Percentiles rank a stretch among this genome's conserved stretches.
These are phyloP conservation scores for Kingdonia uniflora DNA, from an alignment of 164 flowering plant species.

Conservation along the genomic window DNA sequence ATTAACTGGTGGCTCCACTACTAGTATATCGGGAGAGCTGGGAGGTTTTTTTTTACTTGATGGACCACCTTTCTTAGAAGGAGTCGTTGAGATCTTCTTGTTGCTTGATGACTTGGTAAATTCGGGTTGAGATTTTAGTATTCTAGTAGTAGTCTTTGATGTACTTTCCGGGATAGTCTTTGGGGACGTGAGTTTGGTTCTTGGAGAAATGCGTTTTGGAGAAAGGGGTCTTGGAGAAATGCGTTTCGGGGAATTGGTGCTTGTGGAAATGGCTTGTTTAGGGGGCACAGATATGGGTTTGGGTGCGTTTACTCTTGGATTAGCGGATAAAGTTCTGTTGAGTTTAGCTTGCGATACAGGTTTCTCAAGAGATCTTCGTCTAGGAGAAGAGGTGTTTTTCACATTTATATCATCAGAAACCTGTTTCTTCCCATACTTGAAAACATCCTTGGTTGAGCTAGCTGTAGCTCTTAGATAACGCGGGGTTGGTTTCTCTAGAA, in stretches of 20 bases:
- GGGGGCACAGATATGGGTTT: conserved; percentile 13
- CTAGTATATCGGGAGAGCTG: background rate
- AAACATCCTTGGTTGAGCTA: conserved; percentile 25
- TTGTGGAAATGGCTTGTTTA: background rate
- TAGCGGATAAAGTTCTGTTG: conserved; percentile 10
- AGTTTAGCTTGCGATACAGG: conserved; percentile 21
- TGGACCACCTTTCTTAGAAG: conserved; percentile 1
- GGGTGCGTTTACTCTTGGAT: conserved; percentile 12
- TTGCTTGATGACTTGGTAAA: conserved; percentile 5
- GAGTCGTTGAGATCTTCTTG: conserved; percentile 10
- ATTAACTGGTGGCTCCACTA: background rate
- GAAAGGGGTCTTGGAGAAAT: background rate
- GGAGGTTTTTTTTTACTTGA: background rate
- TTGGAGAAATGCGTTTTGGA: conserved; percentile 3
- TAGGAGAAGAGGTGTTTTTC: conserved; percentile 6
- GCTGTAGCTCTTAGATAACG: conserved; percentile 40
- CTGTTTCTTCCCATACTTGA: conserved; percentile 22
- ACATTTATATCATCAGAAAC: conserved; percentile 7
- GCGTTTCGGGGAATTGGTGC: conserved; percentile 2
- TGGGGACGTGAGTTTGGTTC: too few species aligned
- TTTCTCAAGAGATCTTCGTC: conserved; percentile 37
- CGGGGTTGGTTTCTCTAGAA: conserved; percentile 24
- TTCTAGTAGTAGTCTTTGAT: conserved; percentile 5
- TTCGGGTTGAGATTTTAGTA: conserved; percentile 9
- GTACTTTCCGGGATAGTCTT: background rate